Evolutionary conservation across 306 rosid genomes (phyloP).

Genomic region (Rosa lucieae): DNA sequence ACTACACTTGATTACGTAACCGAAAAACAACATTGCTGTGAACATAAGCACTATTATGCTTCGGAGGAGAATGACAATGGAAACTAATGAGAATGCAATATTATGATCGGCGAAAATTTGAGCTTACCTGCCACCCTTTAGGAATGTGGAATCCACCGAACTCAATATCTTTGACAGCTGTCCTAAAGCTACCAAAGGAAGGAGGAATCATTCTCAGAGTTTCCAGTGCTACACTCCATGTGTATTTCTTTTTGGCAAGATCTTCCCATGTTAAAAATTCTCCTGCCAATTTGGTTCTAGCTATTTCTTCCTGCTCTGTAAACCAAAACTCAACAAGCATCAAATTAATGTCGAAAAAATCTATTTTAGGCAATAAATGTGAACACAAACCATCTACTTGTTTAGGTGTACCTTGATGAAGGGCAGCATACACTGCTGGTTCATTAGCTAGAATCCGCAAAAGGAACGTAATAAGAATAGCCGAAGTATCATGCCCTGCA

Average conservation of each 20-base stretch:
- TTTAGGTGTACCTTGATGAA: conserved; percentile 61
- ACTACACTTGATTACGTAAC: neutral
- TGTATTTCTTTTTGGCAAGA: conserved; percentile 76
- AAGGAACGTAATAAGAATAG: conserved; percentile 59
- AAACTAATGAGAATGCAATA: neutral
- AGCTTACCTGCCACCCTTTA: conserved; percentile 84
- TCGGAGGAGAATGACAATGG: neutral
- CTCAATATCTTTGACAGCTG: conserved; percentile 52
- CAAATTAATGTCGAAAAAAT: neutral
- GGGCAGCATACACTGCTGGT: conserved; percentile 47
- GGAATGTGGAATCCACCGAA: conserved; percentile 64
- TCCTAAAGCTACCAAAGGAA: conserved; percentile 55
- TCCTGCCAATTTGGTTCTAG: conserved; percentile 45
- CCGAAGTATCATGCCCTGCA: conserved; percentile 72
- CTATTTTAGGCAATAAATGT: neutral
- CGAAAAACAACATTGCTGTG: neutral
- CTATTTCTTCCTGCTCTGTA: conserved; percentile 75
- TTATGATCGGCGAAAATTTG: neutral
- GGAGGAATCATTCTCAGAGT: conserved; percentile 70
- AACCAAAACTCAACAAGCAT: neutral
- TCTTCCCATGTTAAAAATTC: conserved; percentile 72
- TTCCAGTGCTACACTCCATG: conserved; percentile 72
- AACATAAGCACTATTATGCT: neutral
- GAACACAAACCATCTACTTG: neutral
- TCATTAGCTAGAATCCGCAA: conserved; percentile 49